These are phyloP conservation scores for Seiridium cupressi DNA, from an alignment of 2,329 filamentous ascomycete species.

Conservation along the genomic window DNA sequence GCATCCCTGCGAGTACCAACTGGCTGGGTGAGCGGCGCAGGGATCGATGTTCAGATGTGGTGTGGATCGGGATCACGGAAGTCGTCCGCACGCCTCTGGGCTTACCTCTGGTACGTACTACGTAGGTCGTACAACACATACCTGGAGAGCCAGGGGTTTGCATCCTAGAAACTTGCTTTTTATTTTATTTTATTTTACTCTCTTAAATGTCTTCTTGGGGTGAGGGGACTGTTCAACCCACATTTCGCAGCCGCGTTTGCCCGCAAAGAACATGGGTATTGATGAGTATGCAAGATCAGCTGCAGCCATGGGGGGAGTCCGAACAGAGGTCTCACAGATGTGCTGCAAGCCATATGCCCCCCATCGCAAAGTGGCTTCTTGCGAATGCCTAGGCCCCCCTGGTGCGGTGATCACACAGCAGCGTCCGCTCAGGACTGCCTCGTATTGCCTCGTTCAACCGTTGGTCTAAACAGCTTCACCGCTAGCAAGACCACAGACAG, in stretches of 20 bases:
- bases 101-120: too few relatives aligned
- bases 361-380: too few relatives aligned
- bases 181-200: not conserved
- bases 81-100: not conserved
- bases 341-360: not conserved
- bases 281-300: not conserved
- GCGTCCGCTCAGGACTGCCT: too few relatives aligned
- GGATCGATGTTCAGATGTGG: not conserved
- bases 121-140: too few relatives aligned
- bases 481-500: too few relatives aligned
- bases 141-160: too few relatives aligned
- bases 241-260: not conserved
- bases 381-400: too few relatives aligned
- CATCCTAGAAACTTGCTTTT: not conserved
- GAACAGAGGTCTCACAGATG: not conserved
- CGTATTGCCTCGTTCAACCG: too few relatives aligned
- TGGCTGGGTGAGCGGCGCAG: constrained; percentile 10
- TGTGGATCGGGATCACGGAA: not conserved
- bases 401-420: too few relatives aligned
- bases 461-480: too few relatives aligned
- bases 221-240: too few relatives aligned
- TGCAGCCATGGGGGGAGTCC: not conserved
- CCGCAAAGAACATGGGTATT: not conserved
- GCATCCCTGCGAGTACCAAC: constrained; percentile 1
- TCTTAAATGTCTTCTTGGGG: too few relatives aligned